phyloP scores from a whole-genome alignment of 2,329 filamentous ascomycete species.

The Talaromyces sp. region DNA sequence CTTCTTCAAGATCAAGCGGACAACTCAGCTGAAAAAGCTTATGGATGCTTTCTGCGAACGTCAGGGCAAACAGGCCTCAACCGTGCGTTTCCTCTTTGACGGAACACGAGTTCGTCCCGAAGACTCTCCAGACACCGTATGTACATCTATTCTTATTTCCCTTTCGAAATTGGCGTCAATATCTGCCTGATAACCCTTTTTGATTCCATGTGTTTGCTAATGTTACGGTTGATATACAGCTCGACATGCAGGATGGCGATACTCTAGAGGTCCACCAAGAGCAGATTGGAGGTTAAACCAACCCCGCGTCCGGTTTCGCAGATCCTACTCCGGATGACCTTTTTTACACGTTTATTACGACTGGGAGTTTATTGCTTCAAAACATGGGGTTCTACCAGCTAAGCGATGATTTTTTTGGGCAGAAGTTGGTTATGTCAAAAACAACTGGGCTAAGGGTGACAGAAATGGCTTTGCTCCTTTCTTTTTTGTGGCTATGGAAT shows the following conservation, averaged over 20 bases:
- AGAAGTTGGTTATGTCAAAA: background rate
- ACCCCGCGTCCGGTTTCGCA: background rate
- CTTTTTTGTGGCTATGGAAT: background rate
- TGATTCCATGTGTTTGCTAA: background rate
- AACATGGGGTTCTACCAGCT: background rate
- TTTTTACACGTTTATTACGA: conserved; percentile 6
- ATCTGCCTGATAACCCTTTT: background rate
- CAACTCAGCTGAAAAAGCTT: conserved; percentile 91
- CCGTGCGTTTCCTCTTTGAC: conserved; percentile 92
- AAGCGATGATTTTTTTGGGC: conserved; percentile 8
- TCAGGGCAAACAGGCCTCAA: conserved; percentile 79
- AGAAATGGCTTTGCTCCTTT: background rate
- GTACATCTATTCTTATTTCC: conserved; percentile 32
- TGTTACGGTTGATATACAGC: conserved; percentile 52
- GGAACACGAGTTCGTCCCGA: conserved; percentile 84
- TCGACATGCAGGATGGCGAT: conserved; percentile 95
- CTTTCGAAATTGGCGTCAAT: background rate
- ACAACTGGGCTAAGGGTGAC: background rate
- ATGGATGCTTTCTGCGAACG: conserved; percentile 98
- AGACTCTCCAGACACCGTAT: conserved; percentile 87
- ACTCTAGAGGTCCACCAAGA: conserved; percentile 97
- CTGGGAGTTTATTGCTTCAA: background rate
- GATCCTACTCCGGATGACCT: background rate
- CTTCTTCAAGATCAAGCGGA: conserved; percentile 99
- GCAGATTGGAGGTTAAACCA: conserved; percentile 72